Percentiles rank a stretch among this genome's conserved stretches.
Evolutionary conservation across 2,329 filamentous ascomycete genomes (phyloP).

Genomic region (Apiospora pterosperma): DNA sequence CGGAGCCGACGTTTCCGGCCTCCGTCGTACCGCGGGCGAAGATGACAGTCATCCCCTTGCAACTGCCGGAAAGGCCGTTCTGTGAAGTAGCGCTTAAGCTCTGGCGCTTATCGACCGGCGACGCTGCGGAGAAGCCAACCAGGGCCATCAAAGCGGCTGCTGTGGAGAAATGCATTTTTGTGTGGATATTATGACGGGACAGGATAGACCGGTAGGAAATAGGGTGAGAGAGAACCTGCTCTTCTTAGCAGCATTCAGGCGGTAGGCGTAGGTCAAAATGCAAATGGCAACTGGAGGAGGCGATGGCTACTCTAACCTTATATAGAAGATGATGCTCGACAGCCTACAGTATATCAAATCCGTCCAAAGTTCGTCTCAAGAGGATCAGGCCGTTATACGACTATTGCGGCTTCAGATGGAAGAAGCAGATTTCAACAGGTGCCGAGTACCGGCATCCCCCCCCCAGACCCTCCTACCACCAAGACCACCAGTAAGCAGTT

Average conservation of each 20-base stretch:
- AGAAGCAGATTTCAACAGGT: background rate
- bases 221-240: background rate
- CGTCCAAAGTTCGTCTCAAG: background rate
- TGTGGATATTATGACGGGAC: background rate
- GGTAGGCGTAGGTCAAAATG: too few species aligned
- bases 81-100: slow-evolving; percentile 4
- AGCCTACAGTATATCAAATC: background rate
- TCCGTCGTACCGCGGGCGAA: slow-evolving; percentile 56
- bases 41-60: slow-evolving; percentile 47
- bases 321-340: background rate
- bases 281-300: too few species aligned
- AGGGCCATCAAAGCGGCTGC: slow-evolving; percentile 4
- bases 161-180: background rate
- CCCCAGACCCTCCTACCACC: too few species aligned
- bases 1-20: slow-evolving; percentile 46
- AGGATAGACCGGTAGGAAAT: background rate
- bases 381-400: background rate
- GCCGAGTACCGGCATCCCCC: background rate
- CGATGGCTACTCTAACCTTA: background rate
- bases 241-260: background rate
- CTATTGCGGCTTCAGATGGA: background rate
- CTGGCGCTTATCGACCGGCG: slow-evolving; percentile 7
- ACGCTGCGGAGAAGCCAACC: background rate
- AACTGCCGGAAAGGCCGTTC: slow-evolving; percentile 18
- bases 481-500: background rate